A percentile compares a stretch with the other conserved stretches of the same genome.
Conservation (phyloP, 73 alveolate genomes). For the Tetrahymena thermophila region DNA sequence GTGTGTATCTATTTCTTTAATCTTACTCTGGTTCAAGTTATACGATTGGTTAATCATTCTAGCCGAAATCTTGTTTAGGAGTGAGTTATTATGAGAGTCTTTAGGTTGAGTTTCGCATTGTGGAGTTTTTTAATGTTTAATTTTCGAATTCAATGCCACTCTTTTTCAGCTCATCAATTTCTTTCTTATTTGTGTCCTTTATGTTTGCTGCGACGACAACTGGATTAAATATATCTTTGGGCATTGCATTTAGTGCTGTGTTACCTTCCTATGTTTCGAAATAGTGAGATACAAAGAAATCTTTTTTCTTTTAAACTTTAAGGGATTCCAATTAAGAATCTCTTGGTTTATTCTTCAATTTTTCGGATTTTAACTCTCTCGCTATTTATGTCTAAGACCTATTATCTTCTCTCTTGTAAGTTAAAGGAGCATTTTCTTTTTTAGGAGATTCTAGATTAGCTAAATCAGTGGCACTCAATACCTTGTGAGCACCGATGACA, state of each 20-base stretch:
- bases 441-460: background rate
- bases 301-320: background rate
- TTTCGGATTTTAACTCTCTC: background rate
- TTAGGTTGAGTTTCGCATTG: background rate
- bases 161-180: background rate
- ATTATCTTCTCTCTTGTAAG: background rate
- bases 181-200: background rate
- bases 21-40: background rate
- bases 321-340: background rate
- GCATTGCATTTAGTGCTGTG: conserved; percentile 3
- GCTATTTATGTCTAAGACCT: background rate
- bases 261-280: conserved; percentile 39
- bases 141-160: background rate
- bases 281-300: conserved; percentile 17
- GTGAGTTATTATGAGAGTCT: background rate
- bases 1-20: background rate
- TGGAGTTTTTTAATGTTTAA: background rate
- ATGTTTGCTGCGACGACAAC: background rate
- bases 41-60: background rate
- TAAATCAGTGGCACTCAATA: background rate
- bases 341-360: background rate
- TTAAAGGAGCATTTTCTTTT: background rate
- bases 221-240: conserved; percentile 8
- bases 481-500: background rate
- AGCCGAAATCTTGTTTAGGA: background rate